Conservation (phyloP, 148 eudicot genomes). For the Tetragonia tetragonoides region DNA sequence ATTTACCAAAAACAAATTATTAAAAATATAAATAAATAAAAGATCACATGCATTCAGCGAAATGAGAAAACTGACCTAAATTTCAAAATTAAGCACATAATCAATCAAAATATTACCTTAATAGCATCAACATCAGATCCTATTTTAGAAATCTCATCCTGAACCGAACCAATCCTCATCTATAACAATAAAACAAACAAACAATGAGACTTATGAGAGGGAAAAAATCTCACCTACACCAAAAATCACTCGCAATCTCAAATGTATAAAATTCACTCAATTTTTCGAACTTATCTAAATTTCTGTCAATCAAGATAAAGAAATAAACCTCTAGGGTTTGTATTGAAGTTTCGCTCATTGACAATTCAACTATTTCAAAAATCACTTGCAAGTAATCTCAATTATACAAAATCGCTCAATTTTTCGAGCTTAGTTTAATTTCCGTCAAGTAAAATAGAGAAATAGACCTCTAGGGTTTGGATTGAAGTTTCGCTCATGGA, state of each 20-base stretch:
- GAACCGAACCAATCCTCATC: slow-evolving; percentile 55
- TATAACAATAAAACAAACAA: slow-evolving; percentile 21
- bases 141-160: slow-evolving; percentile 55
- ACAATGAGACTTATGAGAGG: background rate
- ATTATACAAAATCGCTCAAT: background rate
- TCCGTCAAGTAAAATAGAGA: too few relatives aligned
- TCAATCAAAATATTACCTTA: slow-evolving; percentile 39
- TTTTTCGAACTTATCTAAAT: too few relatives aligned
- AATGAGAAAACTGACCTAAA: slow-evolving; percentile 11
- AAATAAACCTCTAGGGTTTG: slow-evolving; percentile 57
- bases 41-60: slow-evolving; percentile 22
- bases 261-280: background rate
- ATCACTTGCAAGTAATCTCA: background rate
- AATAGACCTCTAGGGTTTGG: slow-evolving; percentile 57
- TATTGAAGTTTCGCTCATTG: slow-evolving; percentile 52
- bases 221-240: too few relatives aligned
- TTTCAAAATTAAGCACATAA: background rate
- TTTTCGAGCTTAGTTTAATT: too few relatives aligned
- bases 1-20: too few relatives aligned
- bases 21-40: background rate
- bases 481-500: slow-evolving; percentile 55
- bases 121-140: slow-evolving; percentile 56
- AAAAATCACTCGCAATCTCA: background rate
- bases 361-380: slow-evolving; percentile 37
- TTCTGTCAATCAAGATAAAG: too few relatives aligned